A percentile compares a stretch with the other conserved stretches of the same genome.
Conservation (phyloP, 805 yeast species). For the Yamadazyma laniorum region DNA sequence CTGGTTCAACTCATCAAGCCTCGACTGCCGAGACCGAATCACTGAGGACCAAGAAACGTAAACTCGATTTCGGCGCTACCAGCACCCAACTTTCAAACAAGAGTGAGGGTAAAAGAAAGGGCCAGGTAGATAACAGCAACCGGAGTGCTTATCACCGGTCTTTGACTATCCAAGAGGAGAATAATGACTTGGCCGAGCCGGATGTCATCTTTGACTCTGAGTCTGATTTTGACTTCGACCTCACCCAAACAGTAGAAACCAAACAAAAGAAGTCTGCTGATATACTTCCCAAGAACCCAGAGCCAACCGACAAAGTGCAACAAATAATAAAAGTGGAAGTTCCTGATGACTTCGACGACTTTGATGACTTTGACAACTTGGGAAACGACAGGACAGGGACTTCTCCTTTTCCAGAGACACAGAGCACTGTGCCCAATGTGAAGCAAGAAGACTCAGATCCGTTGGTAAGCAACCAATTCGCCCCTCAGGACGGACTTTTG, state of each 20-base stretch:
- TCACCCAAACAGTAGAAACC: too few relatives aligned
- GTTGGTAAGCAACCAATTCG: constrained; percentile 20
- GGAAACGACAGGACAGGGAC: background rate
- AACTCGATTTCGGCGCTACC: background rate
- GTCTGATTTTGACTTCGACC: background rate
- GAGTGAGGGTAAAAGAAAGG: background rate
- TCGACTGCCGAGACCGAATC: too few relatives aligned
- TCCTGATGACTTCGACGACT: constrained; percentile 20
- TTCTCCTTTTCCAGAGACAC: too few relatives aligned
- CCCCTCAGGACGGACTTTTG: constrained; percentile 39
- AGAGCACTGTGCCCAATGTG: too few relatives aligned
- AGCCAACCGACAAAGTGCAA: background rate
- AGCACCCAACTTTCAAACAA: constrained; percentile 4
- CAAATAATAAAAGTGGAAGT: background rate
- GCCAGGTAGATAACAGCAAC: background rate
- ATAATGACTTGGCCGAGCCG: background rate
- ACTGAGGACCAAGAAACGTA: constrained; percentile 4
- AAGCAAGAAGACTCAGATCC: too few relatives aligned
- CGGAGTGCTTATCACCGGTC: too few relatives aligned
- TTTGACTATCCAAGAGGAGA: too few relatives aligned
- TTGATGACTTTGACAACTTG: constrained; percentile 18
- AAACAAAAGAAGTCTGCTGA: too few relatives aligned
- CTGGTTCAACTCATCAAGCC: too few relatives aligned
- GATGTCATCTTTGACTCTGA: background rate
- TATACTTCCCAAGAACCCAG: too few relatives aligned